Percentiles rank a stretch among this genome's conserved stretches.
phyloP scores from a whole-genome alignment of 2,329 filamentous ascomycete genomes.

The Teratosphaeria epicoccoides region DNA sequence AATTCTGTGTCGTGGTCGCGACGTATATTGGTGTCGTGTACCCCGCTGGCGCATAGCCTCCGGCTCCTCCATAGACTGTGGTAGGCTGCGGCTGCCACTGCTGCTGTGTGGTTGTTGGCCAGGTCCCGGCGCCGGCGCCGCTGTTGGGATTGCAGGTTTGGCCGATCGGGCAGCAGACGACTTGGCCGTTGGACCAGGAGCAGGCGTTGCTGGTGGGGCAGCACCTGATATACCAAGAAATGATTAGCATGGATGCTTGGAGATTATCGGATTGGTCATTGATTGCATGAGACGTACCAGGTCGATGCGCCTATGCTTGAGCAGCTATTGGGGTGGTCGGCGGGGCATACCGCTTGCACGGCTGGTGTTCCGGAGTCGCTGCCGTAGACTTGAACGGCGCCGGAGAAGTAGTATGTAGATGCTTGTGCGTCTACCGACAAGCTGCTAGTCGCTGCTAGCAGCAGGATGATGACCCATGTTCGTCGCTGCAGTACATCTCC shows the following conservation, averaged over 20 bases:
- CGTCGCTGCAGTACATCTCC: neutral
- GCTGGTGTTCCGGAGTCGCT: slow-evolving; percentile 20
- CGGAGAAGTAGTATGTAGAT: slow-evolving; percentile 22
- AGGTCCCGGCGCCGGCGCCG: slow-evolving; percentile 7
- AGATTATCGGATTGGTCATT: too few species aligned
- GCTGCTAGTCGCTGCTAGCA: neutral
- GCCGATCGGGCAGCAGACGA: slow-evolving; percentile 26
- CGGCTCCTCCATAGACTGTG: slow-evolving; percentile 13
- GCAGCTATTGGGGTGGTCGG: slow-evolving; percentile 31
- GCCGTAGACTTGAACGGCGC: slow-evolving; percentile 18
- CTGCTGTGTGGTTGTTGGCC: slow-evolving; percentile 13
- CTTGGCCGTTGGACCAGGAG: slow-evolving; percentile 20
- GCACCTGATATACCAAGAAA: slow-evolving; percentile 18
- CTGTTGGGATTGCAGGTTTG: slow-evolving; percentile 19
- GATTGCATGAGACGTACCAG: slow-evolving; percentile 34
- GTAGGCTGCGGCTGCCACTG: slow-evolving; percentile 14
- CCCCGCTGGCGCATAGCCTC: slow-evolving; percentile 6
- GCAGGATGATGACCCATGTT: neutral
- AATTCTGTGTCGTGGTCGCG: slow-evolving; percentile 10
- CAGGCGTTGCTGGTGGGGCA: slow-evolving; percentile 24
- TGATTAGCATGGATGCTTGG: too few species aligned
- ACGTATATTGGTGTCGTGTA: slow-evolving; percentile 7
- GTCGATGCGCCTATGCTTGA: slow-evolving; percentile 31
- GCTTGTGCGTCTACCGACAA: slow-evolving; percentile 8
- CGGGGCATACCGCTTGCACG: slow-evolving; percentile 26